Evolutionary conservation across 352 stramenopile species (phyloP), one percentile per base, ranked within the genome.

Genomic region (Globisporangium solare): DNA sequence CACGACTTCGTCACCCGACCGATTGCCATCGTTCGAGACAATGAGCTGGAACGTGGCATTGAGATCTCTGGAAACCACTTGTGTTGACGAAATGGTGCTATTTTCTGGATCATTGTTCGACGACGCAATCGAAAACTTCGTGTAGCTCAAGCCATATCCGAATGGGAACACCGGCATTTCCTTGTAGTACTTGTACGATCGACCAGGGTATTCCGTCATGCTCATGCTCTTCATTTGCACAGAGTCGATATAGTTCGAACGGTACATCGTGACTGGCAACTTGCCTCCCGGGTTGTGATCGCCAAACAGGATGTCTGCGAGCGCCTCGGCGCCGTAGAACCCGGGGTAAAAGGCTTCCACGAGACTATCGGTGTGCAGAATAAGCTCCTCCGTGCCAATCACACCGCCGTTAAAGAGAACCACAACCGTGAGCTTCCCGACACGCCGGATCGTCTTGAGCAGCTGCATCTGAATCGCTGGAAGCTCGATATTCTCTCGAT

Each of bases 111-210:
- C 56, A 13, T 49, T 48, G n/a, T 40, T 60, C 11, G 47, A 60
- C 12, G 70, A 57, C 6, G 37, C 52, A 11, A 91, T 47, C 0
- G 64, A 68, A 47, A 97, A 97, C 27, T 55, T 88, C 3, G 91
- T 96, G 74, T 98, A 98, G 51, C 81, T 95, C 39, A 97, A 72
- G 3, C 92, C 92, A 59, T 78, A 91, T 8, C 91, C 92, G 60
- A 98, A 98, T 8, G 86, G 77, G 47, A 95, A 94, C 35, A 97
- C 83, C 0, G 86, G 79, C 6, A 88, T 66, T 48, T 91, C 88
- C 54, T 86, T 93, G 73, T 86, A 97, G 64, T 97, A 98, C 2
- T 88, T 74, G 62, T 97, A 97, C n/a, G 88, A 96, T 10, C 90
- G 82, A 3, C 91, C 91, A 6, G 89, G 89, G 53, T 85, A 88